Conservation (phyloP, 768 basidiomycete genomes). For the Nevesoporus exiguus region DNA sequence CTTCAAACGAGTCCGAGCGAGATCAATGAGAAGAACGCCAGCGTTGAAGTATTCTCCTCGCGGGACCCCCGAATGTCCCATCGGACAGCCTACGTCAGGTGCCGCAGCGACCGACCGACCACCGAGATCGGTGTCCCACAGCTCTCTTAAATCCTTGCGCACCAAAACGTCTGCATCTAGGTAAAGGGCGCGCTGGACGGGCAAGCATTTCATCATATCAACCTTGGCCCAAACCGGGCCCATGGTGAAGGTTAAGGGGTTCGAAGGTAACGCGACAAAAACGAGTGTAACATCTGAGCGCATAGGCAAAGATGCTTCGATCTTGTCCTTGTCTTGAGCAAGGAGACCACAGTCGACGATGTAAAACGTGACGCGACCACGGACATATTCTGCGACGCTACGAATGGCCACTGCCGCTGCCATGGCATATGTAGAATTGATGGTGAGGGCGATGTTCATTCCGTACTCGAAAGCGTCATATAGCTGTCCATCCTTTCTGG, state of each 20-base stretch:
- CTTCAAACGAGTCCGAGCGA: slow-evolving; percentile 37
- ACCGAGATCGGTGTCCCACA: slow-evolving; percentile 46
- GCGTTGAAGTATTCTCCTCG: slow-evolving; percentile 49
- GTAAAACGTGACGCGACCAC: slow-evolving; percentile 45
- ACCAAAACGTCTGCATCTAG: slow-evolving; percentile 53
- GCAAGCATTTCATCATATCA: slow-evolving; percentile 43
- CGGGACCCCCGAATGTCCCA: slow-evolving; percentile 40
- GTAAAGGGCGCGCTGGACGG: slow-evolving; percentile 49
- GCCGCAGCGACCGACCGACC: slow-evolving; percentile 44
- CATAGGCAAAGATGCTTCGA: slow-evolving; percentile 30
- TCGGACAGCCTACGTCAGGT: slow-evolving; percentile 47
- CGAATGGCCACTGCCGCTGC: slow-evolving; percentile 47
- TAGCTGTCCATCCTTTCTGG: neutral
- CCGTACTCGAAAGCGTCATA: slow-evolving; percentile 39
- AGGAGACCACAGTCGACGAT: slow-evolving; percentile 46
- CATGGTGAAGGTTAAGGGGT: slow-evolving; percentile 25
- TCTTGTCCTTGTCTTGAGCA: slow-evolving; percentile 32
- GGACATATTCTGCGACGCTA: slow-evolving; percentile 36
- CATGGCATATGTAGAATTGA: slow-evolving; percentile 45
- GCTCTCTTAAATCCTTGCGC: slow-evolving; percentile 34
- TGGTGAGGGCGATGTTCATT: slow-evolving; percentile 44
- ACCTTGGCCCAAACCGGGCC: slow-evolving; percentile 49
- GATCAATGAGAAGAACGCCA: slow-evolving; percentile 51
- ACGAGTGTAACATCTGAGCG: slow-evolving; percentile 36
- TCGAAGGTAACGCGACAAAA: slow-evolving; percentile 38